Evolutionary conservation across 2,329 filamentous ascomycete genomes (phyloP).

Genomic region (Claviceps sp.): DNA sequence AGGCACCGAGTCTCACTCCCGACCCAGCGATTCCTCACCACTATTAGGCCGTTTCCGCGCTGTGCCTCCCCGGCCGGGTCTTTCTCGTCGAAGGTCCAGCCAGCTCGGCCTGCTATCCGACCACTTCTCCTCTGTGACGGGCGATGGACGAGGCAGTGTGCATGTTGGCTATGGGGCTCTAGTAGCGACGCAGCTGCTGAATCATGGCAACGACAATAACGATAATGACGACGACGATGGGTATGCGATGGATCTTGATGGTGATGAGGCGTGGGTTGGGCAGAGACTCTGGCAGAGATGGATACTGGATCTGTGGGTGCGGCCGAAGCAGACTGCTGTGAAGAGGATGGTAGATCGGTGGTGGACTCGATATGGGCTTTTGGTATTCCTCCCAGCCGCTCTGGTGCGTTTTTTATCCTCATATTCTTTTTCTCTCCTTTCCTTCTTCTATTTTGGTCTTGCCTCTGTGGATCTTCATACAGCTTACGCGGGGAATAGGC

Average conservation of each 20-base stretch:
- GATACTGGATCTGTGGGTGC: constrained; percentile 43
- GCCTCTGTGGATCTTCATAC: background rate
- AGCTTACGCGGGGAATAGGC: constrained; percentile 25
- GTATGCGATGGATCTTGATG: constrained; percentile 10
- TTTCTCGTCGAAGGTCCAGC: constrained; percentile 16
- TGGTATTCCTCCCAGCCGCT: constrained; percentile 47
- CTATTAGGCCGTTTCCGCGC: constrained; percentile 53
- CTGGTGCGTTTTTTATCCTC: constrained; percentile 31
- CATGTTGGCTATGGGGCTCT: constrained; percentile 44
- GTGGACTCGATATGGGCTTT: constrained; percentile 48
- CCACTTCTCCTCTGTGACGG: constrained; percentile 10
- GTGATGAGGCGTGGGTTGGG: constrained; percentile 21
- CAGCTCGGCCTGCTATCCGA: constrained; percentile 28
- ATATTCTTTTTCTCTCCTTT: background rate
- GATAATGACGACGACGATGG: constrained; percentile 12
- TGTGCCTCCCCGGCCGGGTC: constrained; percentile 33
- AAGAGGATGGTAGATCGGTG: constrained; percentile 45
- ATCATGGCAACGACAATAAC: constrained; percentile 20
- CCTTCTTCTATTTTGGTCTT: background rate
- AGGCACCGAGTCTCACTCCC: constrained; percentile 44
- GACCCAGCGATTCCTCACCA: constrained; percentile 42
- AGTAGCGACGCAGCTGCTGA: constrained; percentile 29
- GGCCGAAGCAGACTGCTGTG: constrained; percentile 45
- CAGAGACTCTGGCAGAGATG: constrained; percentile 23
- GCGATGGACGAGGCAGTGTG: constrained; percentile 34